Evolutionary conservation across 805 yeast genomes (phyloP).

Genomic region (Schwanniomyces sp.): DNA sequence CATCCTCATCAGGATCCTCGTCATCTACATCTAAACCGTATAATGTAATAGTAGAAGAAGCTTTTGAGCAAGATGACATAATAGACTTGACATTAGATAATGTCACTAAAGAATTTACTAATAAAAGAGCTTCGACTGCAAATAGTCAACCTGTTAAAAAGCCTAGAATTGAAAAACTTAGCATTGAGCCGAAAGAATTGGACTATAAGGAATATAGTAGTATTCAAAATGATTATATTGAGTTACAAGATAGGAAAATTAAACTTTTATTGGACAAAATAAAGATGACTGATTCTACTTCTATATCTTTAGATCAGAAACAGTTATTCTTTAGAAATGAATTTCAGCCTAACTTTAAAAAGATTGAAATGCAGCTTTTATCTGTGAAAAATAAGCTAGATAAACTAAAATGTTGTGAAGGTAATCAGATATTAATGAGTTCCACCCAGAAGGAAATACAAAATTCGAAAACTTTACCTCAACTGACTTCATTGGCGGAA

Average conservation of each 20-base stretch:
- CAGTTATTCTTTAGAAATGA: constrained; percentile 21
- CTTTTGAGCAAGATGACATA: not conserved
- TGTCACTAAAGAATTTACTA: not conserved
- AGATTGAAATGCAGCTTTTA: constrained; percentile 12
- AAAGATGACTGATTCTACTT: constrained; percentile 33
- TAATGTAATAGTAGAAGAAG: not conserved
- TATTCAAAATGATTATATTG: constrained; percentile 21
- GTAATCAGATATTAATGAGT: not conserved
- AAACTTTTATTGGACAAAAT: constrained; percentile 28
- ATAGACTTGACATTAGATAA: constrained; percentile 5
- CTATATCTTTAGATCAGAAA: constrained; percentile 38
- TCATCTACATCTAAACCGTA: not conserved
- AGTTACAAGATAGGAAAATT: constrained; percentile 25
- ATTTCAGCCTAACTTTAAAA: constrained; percentile 23
- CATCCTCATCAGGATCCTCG: not conserved
- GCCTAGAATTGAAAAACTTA: not conserved
- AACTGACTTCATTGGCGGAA: constrained; percentile 1
- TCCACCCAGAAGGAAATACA: constrained; percentile 1
- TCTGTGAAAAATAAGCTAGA: not conserved
- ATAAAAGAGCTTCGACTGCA: not conserved
- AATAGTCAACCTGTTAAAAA: not conserved
- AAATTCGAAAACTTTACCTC: not conserved
- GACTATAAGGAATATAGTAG: not conserved
- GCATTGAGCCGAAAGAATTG: not conserved
- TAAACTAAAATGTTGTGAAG: not conserved